Conservation (phyloP, 225 moss, liverwort and hornwort species). For the Antitrichia curtipendula region DNA sequence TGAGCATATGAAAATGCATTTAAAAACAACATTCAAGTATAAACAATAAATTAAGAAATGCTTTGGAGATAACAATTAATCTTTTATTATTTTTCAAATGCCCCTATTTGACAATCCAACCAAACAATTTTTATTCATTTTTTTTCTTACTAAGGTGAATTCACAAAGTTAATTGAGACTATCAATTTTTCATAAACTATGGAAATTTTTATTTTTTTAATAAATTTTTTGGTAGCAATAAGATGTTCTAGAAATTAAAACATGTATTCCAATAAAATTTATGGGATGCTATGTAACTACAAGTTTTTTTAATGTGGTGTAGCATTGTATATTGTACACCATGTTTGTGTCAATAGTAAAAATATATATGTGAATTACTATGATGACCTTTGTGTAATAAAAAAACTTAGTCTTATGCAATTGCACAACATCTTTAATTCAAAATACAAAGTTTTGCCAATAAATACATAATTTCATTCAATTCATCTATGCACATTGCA, state of each 20-base stretch:
- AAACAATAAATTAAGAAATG: not conserved
- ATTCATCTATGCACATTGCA: not conserved
- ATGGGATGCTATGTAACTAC: not conserved
- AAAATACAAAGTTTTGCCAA: not conserved
- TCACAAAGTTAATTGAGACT: no score
- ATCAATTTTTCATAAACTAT: no score
- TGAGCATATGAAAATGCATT: not conserved
- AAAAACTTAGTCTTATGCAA: not conserved
- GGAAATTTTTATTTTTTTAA: no score
- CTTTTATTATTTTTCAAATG: not conserved
- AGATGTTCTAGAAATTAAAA: not conserved
- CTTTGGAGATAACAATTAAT: not conserved
- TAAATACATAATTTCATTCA: not conserved
- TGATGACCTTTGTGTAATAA: not conserved
- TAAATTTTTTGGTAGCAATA: no score
- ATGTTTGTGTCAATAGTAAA: not conserved
- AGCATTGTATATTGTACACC: not conserved
- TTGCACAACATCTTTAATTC: no score
- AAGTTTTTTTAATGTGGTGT: not conserved
- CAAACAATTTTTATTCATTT: not conserved
- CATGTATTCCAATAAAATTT: not conserved
- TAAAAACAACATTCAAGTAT: not conserved
- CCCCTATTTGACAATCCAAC: rapidly evolving
- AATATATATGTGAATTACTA: not conserved
- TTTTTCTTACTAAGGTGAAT: no score